A percentile compares a stretch with the other conserved stretches of the same genome.
Conservation (phyloP, 1,284 basidiomycete genomes). For the Psilocybe mexicana region DNA sequence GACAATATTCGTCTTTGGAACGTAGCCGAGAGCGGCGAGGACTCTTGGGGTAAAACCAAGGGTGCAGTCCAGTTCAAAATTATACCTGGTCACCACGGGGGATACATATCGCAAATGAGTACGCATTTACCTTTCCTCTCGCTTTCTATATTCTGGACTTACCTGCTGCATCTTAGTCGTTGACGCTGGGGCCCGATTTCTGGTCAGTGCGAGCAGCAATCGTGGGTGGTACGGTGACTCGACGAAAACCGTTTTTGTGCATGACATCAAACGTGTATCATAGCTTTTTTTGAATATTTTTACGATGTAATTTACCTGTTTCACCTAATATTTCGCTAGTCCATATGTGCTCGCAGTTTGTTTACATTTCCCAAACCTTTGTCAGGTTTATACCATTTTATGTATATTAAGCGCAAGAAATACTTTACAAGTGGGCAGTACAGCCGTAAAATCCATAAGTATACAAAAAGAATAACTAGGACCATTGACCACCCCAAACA, state of each 20-base stretch:
- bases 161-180: slow-evolving; percentile 57
- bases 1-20: slow-evolving; percentile 98
- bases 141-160: not conserved
- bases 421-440: slow-evolving; percentile 17
- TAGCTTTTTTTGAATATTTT: not conserved
- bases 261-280: slow-evolving; percentile 71
- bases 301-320: not conserved
- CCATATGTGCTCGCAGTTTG: not conserved
- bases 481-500: slow-evolving; percentile 19
- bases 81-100: slow-evolving; percentile 95
- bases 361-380: not conserved
- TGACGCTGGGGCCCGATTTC: slow-evolving; percentile 82
- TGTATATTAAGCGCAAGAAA: slow-evolving; percentile 12
- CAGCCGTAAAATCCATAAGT: slow-evolving; percentile 13
- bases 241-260: slow-evolving; percentile 86
- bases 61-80: slow-evolving; percentile 89
- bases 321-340: not conserved
- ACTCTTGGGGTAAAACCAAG: slow-evolving; percentile 56
- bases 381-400: not conserved
- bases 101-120: slow-evolving; percentile 90
- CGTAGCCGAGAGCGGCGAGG: slow-evolving; percentile 75
- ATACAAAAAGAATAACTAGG: slow-evolving; percentile 9
- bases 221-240: slow-evolving; percentile 94
- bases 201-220: slow-evolving; percentile 92
- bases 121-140: slow-evolving; percentile 31